Conservation (phyloP, 495 filamentous ascomycete species). For the Talaromyces thailandensis region DNA sequence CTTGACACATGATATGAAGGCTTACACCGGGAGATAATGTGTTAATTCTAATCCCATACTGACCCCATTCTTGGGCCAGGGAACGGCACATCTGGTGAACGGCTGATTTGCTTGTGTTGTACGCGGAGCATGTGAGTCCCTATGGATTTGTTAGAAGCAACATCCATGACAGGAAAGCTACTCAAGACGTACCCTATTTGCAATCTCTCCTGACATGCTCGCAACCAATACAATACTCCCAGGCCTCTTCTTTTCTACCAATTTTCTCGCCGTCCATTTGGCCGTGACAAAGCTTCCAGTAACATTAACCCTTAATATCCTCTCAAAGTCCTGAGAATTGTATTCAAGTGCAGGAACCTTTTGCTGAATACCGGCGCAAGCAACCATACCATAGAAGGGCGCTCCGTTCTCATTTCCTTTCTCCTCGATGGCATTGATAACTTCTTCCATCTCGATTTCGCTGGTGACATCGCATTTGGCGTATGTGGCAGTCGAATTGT, state of each 20-base stretch:
- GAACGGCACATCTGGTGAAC: constrained; percentile 57
- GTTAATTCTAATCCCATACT: constrained; percentile 27
- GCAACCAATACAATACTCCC: constrained; percentile 67
- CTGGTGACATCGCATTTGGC: constrained; percentile 52
- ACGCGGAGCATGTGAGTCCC: constrained; percentile 53
- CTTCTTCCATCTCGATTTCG: constrained; percentile 43
- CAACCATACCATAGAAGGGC: constrained; percentile 59
- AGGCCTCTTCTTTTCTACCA: constrained; percentile 40
- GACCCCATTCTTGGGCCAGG: constrained; percentile 57
- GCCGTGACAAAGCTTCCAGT: constrained; percentile 65
- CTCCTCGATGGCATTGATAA: background rate
- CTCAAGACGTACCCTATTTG: background rate
- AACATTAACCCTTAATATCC: constrained; percentile 63
- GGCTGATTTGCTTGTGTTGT: constrained; percentile 61
- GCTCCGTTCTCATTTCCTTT: constrained; percentile 25
- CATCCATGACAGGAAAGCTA: background rate
- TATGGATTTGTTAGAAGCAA: constrained; percentile 13
- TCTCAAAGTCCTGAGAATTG: constrained; percentile 47
- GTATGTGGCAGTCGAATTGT: constrained; percentile 31
- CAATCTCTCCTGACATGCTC: constrained; percentile 54
- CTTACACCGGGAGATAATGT: constrained; percentile 36
- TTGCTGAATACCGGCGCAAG: constrained; percentile 74
- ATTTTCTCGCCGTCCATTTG: constrained; percentile 59
- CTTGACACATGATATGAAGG: background rate
- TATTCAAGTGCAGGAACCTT: constrained; percentile 57